phyloP scores from a whole-genome alignment of 2,329 filamentous ascomycete genomes.

The Hypoxylon sp. region DNA sequence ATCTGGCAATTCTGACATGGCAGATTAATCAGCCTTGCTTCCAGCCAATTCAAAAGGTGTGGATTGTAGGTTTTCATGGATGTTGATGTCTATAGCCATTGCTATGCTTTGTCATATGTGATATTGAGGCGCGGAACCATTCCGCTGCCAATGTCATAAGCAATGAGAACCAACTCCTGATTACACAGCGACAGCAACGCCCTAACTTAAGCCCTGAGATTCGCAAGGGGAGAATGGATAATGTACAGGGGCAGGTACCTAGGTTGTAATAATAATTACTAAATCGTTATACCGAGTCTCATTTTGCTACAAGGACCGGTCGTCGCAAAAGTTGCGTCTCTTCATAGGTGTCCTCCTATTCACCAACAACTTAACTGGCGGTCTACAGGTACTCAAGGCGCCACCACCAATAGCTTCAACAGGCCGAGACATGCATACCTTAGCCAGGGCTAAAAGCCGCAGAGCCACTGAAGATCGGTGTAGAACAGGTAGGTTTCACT shows the following conservation, averaged over 20 bases:
- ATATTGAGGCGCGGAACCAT: conserved; percentile 25
- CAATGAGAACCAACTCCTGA: conserved; percentile 16
- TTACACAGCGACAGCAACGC: background rate
- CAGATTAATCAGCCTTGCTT: no score
- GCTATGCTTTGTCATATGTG: conserved; percentile 25
- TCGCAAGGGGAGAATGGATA: no score
- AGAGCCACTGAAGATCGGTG: background rate
- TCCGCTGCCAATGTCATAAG: conserved; percentile 24
- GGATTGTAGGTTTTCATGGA: no score
- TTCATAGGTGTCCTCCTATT: no score
- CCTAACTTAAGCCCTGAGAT: no score
- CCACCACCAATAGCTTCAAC: background rate
- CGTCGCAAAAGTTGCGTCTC: no score
- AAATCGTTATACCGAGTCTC: no score
- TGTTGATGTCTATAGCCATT: background rate
- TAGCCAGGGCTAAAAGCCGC: background rate
- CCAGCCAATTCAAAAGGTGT: no score
- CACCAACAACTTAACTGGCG: no score
- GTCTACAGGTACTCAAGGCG: conserved; percentile 6
- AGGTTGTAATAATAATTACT: no score
- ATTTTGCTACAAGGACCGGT: no score
- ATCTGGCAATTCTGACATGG: background rate
- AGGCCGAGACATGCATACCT: conserved; percentile 7
- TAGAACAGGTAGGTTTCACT: background rate
- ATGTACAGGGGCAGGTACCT: no score